These are phyloP conservation scores for Yarrowia yakushimensis DNA, from an alignment of 805 yeast genomes.

Conservation along the genomic window DNA sequence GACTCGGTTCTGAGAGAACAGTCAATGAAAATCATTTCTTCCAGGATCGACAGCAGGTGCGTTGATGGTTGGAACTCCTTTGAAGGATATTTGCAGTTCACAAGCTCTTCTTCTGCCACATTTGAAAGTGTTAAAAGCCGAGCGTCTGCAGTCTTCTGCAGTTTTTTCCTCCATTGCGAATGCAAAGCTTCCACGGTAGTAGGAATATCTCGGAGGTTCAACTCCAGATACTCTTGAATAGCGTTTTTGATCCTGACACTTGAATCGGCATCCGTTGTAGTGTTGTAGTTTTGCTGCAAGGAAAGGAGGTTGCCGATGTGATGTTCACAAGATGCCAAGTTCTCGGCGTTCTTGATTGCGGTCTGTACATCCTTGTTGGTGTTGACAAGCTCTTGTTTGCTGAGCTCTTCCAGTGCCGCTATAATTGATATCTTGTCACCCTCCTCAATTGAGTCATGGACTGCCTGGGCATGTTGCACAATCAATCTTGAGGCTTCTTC, in stretches of 20 bases:
- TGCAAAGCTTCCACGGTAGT: background rate
- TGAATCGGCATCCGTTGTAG: background rate
- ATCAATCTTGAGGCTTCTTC: background rate
- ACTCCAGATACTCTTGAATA: background rate
- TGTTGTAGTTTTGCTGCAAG: background rate
- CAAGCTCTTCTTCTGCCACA: background rate
- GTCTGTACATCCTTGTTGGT: background rate
- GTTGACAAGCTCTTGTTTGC: background rate
- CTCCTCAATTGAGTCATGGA: background rate
- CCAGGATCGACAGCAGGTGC: background rate
- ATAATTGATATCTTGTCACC: background rate
- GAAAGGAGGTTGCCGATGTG: background rate
- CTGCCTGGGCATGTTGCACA: background rate
- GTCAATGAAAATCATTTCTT: background rate
- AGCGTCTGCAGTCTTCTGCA: background rate
- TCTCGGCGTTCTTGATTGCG: background rate
- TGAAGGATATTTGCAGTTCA: background rate
- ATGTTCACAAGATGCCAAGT: constrained; percentile 1
- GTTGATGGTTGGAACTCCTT: constrained; percentile 1
- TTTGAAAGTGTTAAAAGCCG: background rate
- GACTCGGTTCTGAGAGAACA: background rate
- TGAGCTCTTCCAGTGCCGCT: constrained; percentile 6
- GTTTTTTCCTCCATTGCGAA: constrained; percentile 1
- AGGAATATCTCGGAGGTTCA: background rate
- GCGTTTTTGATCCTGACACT: background rate